Percentiles rank a stretch among this genome's conserved stretches.
These are phyloP conservation scores for Lentinula lateritia DNA, from an alignment of 768 basidiomycete genomes.

Conservation along the genomic window DNA sequence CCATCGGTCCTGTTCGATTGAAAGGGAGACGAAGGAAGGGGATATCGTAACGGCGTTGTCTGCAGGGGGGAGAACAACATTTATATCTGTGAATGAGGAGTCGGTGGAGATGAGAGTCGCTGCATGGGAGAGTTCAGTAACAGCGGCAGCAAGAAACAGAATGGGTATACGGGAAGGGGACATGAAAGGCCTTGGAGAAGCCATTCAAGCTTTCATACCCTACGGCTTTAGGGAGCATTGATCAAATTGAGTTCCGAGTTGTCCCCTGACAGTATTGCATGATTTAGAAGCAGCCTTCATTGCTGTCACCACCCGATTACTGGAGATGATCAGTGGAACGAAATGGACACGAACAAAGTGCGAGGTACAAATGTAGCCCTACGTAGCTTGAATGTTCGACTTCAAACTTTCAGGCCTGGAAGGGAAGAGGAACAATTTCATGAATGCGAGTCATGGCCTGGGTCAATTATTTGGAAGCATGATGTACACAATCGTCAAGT, in stretches of 20 bases:
- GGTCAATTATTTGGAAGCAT: too few relatives aligned
- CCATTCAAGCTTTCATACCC: background rate
- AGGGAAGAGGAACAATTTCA: too few relatives aligned
- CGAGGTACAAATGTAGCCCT: too few relatives aligned
- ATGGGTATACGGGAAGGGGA: background rate
- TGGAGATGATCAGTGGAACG: background rate
- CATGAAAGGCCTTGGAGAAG: background rate
- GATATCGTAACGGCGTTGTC: background rate
- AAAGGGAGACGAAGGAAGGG: constrained; percentile 35
- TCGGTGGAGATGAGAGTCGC: background rate
- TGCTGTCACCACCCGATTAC: background rate
- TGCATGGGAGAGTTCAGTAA: background rate
- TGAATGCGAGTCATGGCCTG: too few relatives aligned
- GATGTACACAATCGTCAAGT: too few relatives aligned
- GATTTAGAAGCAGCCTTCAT: too few relatives aligned
- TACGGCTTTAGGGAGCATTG: background rate
- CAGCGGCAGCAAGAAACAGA: background rate
- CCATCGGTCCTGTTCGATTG: constrained; percentile 45
- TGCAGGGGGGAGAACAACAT: background rate
- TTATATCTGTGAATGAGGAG: background rate
- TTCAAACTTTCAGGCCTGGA: too few relatives aligned
- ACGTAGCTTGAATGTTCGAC: too few relatives aligned
- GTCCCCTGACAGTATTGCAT: too few relatives aligned
- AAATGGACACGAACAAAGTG: background rate
- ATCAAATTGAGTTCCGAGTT: background rate